phyloP scores from a whole-genome alignment of 1,284 basidiomycete genomes.

The Cutaneotrichosporon curvatum region DNA sequence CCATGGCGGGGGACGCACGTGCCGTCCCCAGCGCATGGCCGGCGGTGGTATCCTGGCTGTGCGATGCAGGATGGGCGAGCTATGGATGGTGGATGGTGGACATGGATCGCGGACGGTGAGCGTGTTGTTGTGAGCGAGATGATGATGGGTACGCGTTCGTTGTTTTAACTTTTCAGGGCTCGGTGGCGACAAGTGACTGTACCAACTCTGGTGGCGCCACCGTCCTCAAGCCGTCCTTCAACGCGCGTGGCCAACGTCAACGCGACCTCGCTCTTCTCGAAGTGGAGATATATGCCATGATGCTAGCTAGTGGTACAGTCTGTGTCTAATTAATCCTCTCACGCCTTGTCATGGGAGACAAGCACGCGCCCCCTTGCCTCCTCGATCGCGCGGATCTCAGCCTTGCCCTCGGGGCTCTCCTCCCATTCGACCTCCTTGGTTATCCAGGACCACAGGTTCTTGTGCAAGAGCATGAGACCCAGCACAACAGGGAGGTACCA shows the following conservation, averaged over 20 bases:
- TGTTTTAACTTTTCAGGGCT: too few relatives aligned
- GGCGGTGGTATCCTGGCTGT: neutral
- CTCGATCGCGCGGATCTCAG: conserved; percentile 11
- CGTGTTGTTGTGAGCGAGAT: too few relatives aligned
- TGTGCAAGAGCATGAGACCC: conserved; percentile 89
- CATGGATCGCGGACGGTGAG: neutral
- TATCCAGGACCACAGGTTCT: conserved; percentile 68
- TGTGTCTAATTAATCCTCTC: conserved; percentile 1
- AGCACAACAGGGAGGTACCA: conserved; percentile 89
- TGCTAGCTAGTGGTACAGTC: neutral
- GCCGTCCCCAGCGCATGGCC: neutral
- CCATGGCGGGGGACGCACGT: neutral
- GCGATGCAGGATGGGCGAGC: conserved; percentile 2
- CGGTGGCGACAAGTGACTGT: too few relatives aligned
- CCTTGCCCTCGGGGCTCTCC: conserved; percentile 16
- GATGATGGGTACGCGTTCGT: neutral
- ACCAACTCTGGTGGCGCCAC: too few relatives aligned
- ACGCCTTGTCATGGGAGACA: neutral
- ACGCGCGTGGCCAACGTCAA: too few relatives aligned
- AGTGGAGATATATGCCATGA: conserved; percentile 3
- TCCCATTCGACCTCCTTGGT: conserved; percentile 16
- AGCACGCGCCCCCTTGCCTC: conserved; percentile 9
- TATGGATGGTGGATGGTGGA: neutral
- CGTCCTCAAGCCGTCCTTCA: too few relatives aligned
- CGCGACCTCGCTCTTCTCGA: too few relatives aligned